Base-by-base conservation (phyloP, 2,329 filamentous ascomycete species). In the Colletotrichum karsti region DNA sequence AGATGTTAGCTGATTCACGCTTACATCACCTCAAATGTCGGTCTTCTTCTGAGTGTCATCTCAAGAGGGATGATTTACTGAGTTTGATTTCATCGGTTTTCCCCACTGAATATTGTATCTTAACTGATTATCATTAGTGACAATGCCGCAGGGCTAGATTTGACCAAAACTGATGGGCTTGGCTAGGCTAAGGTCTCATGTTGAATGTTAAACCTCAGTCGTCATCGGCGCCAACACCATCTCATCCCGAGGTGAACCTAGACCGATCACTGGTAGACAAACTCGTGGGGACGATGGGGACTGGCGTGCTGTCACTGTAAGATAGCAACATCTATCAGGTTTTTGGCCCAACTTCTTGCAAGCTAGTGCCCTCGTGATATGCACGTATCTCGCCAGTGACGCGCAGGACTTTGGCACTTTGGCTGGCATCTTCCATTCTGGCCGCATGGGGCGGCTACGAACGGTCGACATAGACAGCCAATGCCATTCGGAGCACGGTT, bases 311-410 rank as follows among this genome's bases (percentile, higher is more conserved):
- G 59, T 67, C 44, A 51, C 44, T 53, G 13, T 18, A 42, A 50
- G 28, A 53, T 18, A 33, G 20, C 53, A 46, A 8, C 60, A 13
- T 24, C 37, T 65, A 46, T 68, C 65, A 65, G 15, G 65, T 53
- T 59, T 63, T 54, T 48, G 53, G 53, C 20, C 37, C 60, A 54
- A 39, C 33, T 26, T 59, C 24, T 39, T 24, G 15, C 39, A 48
- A 24, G 9, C 26, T 53, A 55, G 35, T 33, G 65, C 53, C 54
- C 54, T 37, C 60, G 33, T 68, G 65, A 65, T 44, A 58, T 59
- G 60, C 53, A 64, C 28, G 53, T 39, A 65, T 54, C 15, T 58
- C 53, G 46, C 46, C 60, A 13, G 65, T 68, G 65, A 64, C 65
- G 65, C 53, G 28, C 65, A 54, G 53, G 53, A 65, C 8, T 48